Conservation (phyloP, 345 rosid species). For the Salix arbutifolia region DNA sequence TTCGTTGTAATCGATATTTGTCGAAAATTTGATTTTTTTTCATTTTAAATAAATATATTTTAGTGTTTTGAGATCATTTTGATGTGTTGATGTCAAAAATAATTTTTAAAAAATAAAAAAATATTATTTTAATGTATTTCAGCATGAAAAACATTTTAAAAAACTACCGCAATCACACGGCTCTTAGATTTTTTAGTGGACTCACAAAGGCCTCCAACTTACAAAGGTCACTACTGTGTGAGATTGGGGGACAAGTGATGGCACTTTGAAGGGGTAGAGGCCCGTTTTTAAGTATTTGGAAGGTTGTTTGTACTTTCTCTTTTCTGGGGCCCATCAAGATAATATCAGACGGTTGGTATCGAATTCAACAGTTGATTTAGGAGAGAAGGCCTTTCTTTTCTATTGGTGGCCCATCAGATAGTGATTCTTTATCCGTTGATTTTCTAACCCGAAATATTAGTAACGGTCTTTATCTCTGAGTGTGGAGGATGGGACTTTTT, state of each 20-base stretch:
- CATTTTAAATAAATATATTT: no score
- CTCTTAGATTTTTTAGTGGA: no score
- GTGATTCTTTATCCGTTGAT: neutral
- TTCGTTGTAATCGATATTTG: no score
- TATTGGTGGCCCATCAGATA: neutral
- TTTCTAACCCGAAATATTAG: neutral
- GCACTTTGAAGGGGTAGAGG: neutral
- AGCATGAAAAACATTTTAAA: no score
- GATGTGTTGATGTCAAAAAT: no score
- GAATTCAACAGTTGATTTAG: no score
- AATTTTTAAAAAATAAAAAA: no score
- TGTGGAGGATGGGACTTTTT: neutral
- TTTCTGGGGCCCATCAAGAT: neutral
- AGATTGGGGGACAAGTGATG: neutral
- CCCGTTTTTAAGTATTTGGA: neutral
- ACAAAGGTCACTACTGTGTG: neutral
- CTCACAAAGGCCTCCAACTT: neutral
- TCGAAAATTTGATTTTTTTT: no score
- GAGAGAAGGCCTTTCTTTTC: neutral
- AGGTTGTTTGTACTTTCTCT: neutral
- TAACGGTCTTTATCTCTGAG: neutral
- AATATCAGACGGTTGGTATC: conserved; percentile 2
- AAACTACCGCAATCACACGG: no score
- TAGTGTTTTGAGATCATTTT: no score
- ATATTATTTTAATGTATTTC: no score